Percentiles rank a stretch among this genome's conserved stretches.
phyloP scores from a whole-genome alignment of 768 basidiomycete species.

The Tylopilus plumbeoviolaceoides region DNA sequence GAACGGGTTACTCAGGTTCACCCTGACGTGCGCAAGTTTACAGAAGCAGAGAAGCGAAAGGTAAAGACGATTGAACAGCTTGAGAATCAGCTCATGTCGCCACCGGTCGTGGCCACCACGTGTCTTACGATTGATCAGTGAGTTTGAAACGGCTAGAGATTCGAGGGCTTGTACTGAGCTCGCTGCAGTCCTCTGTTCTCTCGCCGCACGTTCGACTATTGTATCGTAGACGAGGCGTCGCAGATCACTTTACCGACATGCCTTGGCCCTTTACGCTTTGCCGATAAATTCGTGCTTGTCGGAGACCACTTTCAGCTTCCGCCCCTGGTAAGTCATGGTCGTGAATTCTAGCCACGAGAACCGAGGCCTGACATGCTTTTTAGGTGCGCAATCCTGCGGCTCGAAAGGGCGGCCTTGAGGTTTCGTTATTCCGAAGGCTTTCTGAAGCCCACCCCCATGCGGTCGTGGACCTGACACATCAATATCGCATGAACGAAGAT shows the following conservation, averaged over 20 bases:
- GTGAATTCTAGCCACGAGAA: background rate
- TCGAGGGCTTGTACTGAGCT: conserved; percentile 6
- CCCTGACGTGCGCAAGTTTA: conserved; percentile 70
- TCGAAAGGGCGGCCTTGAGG: conserved; percentile 80
- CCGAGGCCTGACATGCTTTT: background rate
- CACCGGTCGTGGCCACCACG: conserved; percentile 94
- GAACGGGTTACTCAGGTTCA: conserved; percentile 56
- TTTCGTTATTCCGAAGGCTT: conserved; percentile 84
- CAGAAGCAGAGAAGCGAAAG: conserved; percentile 51
- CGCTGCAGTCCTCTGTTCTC: conserved; percentile 71
- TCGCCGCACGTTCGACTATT: conserved; percentile 86
- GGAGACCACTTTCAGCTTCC: conserved; percentile 98
- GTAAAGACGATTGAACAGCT: conserved; percentile 76
- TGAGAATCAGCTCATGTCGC: conserved; percentile 77
- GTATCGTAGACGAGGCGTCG: conserved; percentile 97
- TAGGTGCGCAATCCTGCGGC: conserved; percentile 82
- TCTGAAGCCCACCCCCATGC: conserved; percentile 84
- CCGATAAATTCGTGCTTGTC: conserved; percentile 88
- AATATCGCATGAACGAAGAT: conserved; percentile 96
- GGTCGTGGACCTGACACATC: conserved; percentile 79
- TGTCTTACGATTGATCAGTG: conserved; percentile 94
- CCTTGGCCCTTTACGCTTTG: conserved; percentile 87
- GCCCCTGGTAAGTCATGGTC: conserved; percentile 60
- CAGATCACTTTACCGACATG: conserved; percentile 97
- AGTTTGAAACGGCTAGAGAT: conserved; percentile 27